Conservation (phyloP, 352 stramenopile species). For the Pythium dissimile region DNA sequence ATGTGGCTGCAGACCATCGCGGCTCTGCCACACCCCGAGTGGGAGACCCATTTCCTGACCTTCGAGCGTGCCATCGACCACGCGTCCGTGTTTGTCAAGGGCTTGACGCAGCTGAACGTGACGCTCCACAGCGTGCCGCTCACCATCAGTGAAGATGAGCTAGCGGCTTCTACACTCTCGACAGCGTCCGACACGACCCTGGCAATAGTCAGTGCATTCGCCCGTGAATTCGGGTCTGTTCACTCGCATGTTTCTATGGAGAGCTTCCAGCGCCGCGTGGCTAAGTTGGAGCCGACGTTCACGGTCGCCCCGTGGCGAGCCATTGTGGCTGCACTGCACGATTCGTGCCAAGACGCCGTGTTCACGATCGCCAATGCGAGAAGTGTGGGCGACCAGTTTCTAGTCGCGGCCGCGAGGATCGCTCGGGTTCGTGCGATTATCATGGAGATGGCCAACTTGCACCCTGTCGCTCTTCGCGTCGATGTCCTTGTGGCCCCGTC, state of each 20-base stretch:
- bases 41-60: slow-evolving; percentile 14
- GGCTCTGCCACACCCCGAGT: slow-evolving; percentile 5
- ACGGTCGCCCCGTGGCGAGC: slow-evolving; percentile 24
- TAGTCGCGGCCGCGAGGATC: slow-evolving; percentile 33
- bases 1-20: slow-evolving; percentile 63
- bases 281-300: slow-evolving; percentile 25
- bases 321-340: slow-evolving; percentile 21
- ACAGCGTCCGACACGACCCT: background rate
- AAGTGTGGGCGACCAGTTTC: slow-evolving; percentile 25
- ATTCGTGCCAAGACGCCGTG: slow-evolving; percentile 32
- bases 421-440: slow-evolving; percentile 34
- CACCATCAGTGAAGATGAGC: background rate
- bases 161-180: background rate
- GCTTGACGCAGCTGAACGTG: slow-evolving; percentile 30
- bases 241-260: background rate
- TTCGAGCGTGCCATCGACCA: slow-evolving; percentile 30
- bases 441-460: slow-evolving; percentile 54
- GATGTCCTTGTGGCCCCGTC: slow-evolving; percentile 54
- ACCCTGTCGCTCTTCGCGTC: slow-evolving; percentile 30
- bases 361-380: slow-evolving; percentile 50
- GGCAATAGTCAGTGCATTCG: too few relatives aligned
- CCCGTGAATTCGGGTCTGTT: too few relatives aligned
- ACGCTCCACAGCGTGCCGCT: slow-evolving; percentile 24
- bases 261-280: slow-evolving; percentile 3
- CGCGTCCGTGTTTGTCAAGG: slow-evolving; percentile 18